These are phyloP conservation scores for Rossbeevera mucosa DNA, from an alignment of 768 basidiomycete species.

Conservation along the genomic window DNA sequence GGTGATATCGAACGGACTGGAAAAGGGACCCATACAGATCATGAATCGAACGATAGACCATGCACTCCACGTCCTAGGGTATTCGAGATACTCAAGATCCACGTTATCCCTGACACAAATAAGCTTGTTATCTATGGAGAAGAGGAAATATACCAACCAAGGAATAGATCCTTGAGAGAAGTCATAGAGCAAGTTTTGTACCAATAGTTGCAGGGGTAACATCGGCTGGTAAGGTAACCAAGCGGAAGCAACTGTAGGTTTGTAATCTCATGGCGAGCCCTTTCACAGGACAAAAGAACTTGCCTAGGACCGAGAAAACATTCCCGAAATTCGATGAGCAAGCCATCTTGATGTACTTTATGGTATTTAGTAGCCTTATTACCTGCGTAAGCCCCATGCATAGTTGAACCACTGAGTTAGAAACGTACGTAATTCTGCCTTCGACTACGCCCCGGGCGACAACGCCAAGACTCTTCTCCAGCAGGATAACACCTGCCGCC, in stretches of 20 bases:
- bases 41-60: slow-evolving; percentile 35
- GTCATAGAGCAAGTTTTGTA: slow-evolving; percentile 34
- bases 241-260: slow-evolving; percentile 30
- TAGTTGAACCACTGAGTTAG: background rate
- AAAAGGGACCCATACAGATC: slow-evolving; percentile 34
- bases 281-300: background rate
- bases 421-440: slow-evolving; percentile 30
- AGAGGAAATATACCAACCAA: slow-evolving; percentile 18
- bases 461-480: slow-evolving; percentile 35
- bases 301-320: slow-evolving; percentile 31
- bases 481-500: slow-evolving; percentile 34
- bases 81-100: slow-evolving; percentile 33
- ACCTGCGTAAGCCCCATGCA: slow-evolving; percentile 8
- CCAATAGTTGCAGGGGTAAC: slow-evolving; percentile 31
- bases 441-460: slow-evolving; percentile 32
- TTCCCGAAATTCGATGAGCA: slow-evolving; percentile 36
- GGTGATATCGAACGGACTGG: slow-evolving; percentile 33
- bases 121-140: background rate
- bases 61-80: slow-evolving; percentile 30
- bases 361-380: slow-evolving; percentile 32
- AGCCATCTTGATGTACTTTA: slow-evolving; percentile 38
- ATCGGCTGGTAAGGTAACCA: slow-evolving; percentile 37
- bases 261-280: background rate
- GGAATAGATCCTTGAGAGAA: slow-evolving; percentile 36
- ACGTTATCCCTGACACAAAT: slow-evolving; percentile 32